These are phyloP conservation scores for Trichopus zeylanicus DNA, from an alignment of 116 monocot genomes.

Conservation along the genomic window DNA sequence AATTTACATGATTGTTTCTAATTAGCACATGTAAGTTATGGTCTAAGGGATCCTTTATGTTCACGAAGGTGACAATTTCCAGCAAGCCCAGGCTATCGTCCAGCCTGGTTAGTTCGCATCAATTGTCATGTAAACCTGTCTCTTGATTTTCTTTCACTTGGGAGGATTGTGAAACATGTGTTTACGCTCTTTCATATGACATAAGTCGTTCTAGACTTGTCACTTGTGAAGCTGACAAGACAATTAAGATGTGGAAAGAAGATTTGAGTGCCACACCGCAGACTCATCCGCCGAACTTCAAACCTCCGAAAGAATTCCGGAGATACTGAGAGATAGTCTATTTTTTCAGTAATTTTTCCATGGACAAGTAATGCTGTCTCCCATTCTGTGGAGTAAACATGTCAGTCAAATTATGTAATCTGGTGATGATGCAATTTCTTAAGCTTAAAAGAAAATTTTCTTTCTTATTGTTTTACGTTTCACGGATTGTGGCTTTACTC, in stretches of 20 bases:
- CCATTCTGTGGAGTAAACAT: no score
- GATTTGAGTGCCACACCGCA: slow-evolving; percentile 77
- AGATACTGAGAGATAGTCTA: slow-evolving; percentile 38
- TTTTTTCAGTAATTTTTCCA: not conserved
- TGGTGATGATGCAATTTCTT: not conserved
- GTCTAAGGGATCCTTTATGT: not conserved
- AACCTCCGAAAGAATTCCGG: slow-evolving; percentile 80
- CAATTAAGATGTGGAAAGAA: slow-evolving; percentile 99
- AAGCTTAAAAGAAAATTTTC: not conserved
- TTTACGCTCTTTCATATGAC: slow-evolving; percentile 94
- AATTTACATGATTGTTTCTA: no score
- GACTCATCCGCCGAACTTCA: slow-evolving; percentile 88
- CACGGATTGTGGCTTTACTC: not conserved
- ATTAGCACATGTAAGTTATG: not conserved
- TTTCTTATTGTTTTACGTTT: not conserved
- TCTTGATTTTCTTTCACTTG: no score
- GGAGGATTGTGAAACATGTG: slow-evolving; percentile 77
- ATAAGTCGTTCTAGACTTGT: slow-evolving; percentile 78
- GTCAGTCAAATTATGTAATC: no score
- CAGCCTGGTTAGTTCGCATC: slow-evolving; percentile 55
- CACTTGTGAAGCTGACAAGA: slow-evolving; percentile 98
- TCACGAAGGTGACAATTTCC: slow-evolving; percentile 82
- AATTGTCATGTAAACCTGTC: not conserved
- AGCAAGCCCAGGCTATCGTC: slow-evolving; percentile 85
- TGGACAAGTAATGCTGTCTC: no score